phyloP scores from a whole-genome alignment of 176 grass and related monocot species.

The Phragmites australis region DNA sequence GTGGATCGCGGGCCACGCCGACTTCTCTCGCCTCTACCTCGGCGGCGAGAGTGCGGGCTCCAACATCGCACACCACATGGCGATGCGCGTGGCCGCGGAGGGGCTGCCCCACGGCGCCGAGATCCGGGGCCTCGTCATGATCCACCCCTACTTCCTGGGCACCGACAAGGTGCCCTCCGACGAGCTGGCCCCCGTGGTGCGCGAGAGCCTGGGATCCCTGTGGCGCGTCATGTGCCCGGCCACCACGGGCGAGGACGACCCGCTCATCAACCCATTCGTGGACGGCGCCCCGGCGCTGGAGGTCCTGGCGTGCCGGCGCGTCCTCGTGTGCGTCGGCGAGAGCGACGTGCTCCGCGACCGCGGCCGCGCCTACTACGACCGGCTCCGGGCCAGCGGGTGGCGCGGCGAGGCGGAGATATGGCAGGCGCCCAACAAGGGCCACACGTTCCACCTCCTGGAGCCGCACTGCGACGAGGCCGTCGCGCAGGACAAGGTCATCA shows the following conservation, averaged over 20 bases:
- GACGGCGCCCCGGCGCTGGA: constrained; percentile 33
- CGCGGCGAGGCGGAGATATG: constrained; percentile 45
- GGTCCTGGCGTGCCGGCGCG: constrained; percentile 41
- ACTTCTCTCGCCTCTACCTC: constrained; percentile 72
- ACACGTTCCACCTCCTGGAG: constrained; percentile 62
- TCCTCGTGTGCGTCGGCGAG: constrained; percentile 53
- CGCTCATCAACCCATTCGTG: constrained; percentile 57
- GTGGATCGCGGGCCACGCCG: constrained; percentile 44
- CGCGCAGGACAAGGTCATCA: constrained; percentile 58
- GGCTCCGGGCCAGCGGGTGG: constrained; percentile 47
- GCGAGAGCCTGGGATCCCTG: constrained; percentile 45
- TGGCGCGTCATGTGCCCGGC: constrained; percentile 63
- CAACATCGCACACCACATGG: constrained; percentile 81
- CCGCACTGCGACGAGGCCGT: constrained; percentile 47
- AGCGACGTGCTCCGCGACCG: constrained; percentile 59
- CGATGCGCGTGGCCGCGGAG: constrained; percentile 49
- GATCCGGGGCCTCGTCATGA: constrained; percentile 60
- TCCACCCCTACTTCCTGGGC: constrained; percentile 85
- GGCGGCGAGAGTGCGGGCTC: constrained; percentile 79
- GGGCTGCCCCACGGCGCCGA: constrained; percentile 37
- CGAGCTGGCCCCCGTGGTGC: constrained; percentile 28
- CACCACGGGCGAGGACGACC: constrained; percentile 56
- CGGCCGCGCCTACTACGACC: constrained; percentile 53
- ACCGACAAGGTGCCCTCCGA: constrained; percentile 50
- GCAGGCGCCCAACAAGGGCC: constrained; percentile 51